These are phyloP conservation scores for Jatropha podagrica DNA, from an alignment of 441 rosid species.

Conservation along the genomic window DNA sequence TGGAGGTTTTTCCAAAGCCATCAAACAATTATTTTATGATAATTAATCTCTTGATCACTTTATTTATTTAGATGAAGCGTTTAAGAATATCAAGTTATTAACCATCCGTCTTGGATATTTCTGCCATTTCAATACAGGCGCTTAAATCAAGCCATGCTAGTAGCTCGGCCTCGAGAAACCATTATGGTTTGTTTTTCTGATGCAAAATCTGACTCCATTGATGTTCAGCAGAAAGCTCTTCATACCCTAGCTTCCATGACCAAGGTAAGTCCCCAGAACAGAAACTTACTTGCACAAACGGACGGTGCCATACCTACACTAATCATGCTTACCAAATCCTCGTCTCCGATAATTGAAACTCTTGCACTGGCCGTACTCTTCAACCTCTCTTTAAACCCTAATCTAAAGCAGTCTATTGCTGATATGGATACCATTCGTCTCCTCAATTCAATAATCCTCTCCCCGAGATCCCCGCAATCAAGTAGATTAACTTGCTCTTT, in stretches of 20 bases:
- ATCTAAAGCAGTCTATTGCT: conserved; percentile 45
- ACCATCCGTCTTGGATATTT: neutral
- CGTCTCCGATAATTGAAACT: conserved; percentile 30
- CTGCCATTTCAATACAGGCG: neutral
- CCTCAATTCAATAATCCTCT: conserved; percentile 44
- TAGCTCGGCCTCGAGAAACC: conserved; percentile 34
- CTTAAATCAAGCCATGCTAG: conserved; percentile 26
- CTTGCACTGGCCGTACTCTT: conserved; percentile 48
- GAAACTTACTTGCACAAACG: conserved; percentile 44
- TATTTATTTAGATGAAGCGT: neutral
- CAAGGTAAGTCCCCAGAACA: conserved; percentile 44
- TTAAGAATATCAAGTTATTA: too few species aligned
- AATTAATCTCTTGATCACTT: neutral
- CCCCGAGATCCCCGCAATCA: conserved; percentile 33
- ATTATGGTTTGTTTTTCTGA: conserved; percentile 31
- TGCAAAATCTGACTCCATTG: conserved; percentile 35
- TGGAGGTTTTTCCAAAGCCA: conserved; percentile 32
- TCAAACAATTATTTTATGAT: conserved; percentile 9
- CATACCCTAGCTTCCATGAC: conserved; percentile 46
- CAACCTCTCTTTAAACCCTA: conserved; percentile 62
- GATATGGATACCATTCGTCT: conserved; percentile 41
- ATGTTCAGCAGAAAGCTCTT: conserved; percentile 45
- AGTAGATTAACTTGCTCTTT: conserved; percentile 46
- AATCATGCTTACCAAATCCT: conserved; percentile 36
- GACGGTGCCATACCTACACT: conserved; percentile 41